Evolutionary conservation across 257 asterid genomes (phyloP), one percentile per base, ranked within the genome.

Genomic region (Ophiorrhiza pumila): DNA sequence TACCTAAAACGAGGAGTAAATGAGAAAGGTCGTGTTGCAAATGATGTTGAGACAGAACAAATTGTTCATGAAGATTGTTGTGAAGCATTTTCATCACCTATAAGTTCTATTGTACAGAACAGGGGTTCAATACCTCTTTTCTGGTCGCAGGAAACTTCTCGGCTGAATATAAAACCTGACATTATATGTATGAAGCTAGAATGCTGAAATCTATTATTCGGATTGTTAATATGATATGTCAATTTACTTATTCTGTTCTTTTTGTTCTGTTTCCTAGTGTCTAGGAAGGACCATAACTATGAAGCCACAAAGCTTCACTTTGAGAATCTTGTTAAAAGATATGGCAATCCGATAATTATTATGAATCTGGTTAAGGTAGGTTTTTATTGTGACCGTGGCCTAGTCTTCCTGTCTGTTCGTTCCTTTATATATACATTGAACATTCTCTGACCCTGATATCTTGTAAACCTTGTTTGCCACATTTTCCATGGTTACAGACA

Each of bases 1-100:
- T 95, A 86, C 76, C 76, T 95, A 62, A 95, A 87, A 83, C 87
- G 99, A 45, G 99, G 99, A 52, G 98, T 95, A 47, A 92, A 95
- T 74, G 92, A 88, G 79, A 89, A 90, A 88, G 99, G 99, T 4
- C 92, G 93, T 47, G 99, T 92, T 65, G 99, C 99, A 49, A 92
- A 92, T 82, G 99, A 95, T 53, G 99, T 95, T 43, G 99, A 95
- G 86, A 92, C 98, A 4, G 99, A 95, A 76, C 99, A 95, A 78
- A 92, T 95, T 80, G 91, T 95, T 81, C 80, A 81, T 59, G 95
- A 92, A 84, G 87, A 86, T 80, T 84, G 82, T 73, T 77, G 76
- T 2, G 88, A 80, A 76, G 91, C 94, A 74, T 74, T 67, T 61
- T 83, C 87, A 2, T 43, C 81, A 43, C 92, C 86, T 65, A 83